Percentiles rank a stretch among this genome's conserved stretches.
Evolutionary conservation across 345 rosid species (phyloP).

Genomic region (Eucalyptus pauciflora): DNA sequence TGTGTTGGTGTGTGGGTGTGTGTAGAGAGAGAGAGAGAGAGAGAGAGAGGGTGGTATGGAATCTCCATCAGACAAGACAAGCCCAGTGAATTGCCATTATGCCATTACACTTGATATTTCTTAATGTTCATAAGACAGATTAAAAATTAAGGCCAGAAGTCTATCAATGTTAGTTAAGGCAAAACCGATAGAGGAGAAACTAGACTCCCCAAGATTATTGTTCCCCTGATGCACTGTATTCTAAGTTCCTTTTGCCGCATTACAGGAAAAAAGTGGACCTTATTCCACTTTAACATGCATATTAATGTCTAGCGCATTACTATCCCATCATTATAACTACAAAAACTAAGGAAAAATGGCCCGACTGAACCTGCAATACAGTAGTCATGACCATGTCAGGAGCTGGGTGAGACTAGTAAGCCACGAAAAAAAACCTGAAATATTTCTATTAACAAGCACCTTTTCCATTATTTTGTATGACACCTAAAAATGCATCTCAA

Average conservation of each 20-base stretch:
- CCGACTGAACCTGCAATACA: background rate
- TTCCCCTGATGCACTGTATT: background rate
- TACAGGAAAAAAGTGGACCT: background rate
- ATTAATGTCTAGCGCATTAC: background rate
- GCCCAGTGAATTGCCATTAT: background rate
- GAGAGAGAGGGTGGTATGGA: background rate
- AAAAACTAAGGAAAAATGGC: background rate
- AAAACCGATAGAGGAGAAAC: background rate
- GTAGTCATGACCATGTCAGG: background rate
- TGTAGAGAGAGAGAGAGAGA: background rate
- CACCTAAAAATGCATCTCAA: background rate
- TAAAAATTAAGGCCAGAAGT: background rate
- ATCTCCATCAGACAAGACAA: background rate
- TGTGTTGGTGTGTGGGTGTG: background rate
- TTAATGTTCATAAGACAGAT: background rate
- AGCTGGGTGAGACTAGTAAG: background rate
- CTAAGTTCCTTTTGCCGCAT: background rate
- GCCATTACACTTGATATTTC: background rate
- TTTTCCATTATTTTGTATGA: background rate
- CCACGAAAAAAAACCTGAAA: background rate
- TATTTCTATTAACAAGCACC: background rate
- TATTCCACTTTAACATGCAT: background rate
- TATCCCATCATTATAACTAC: background rate
- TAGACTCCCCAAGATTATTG: background rate
- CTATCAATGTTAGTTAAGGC: background rate